These are phyloP conservation scores for Colletotrichum cereale DNA, from an alignment of 2,329 filamentous ascomycete species.

Conservation along the genomic window DNA sequence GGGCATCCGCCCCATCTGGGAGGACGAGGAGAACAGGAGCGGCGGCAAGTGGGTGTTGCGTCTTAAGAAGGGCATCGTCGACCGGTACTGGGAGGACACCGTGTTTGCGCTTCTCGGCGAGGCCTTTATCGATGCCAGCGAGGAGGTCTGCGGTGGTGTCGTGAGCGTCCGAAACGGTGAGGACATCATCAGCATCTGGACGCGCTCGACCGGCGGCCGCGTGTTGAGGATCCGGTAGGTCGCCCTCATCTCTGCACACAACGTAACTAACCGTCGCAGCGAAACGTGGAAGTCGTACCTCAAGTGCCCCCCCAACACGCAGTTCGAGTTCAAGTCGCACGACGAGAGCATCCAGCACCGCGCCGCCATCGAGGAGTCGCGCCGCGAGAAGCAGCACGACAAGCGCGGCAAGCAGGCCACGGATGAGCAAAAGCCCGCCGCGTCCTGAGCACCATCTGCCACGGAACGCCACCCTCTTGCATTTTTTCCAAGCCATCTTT, in stretches of 20 bases:
- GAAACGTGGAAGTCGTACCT: constrained; percentile 95
- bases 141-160: constrained; percentile 95
- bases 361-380: constrained; percentile 89
- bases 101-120: constrained; percentile 92
- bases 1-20: constrained; percentile 96
- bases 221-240: constrained; percentile 95
- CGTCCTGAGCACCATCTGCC: constrained; percentile 27
- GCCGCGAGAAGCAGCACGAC: constrained; percentile 81
- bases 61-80: constrained; percentile 96
- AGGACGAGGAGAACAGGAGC: constrained; percentile 95
- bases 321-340: constrained; percentile 95
- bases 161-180: constrained; percentile 95
- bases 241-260: background rate
- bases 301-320: constrained; percentile 87
- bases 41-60: constrained; percentile 98
- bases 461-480: constrained; percentile 34
- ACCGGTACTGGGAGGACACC: constrained; percentile 97
- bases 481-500: constrained; percentile 39
- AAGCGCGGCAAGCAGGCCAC: constrained; percentile 54
- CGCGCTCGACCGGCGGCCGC: constrained; percentile 89
- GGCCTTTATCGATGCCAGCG: constrained; percentile 90
- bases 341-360: constrained; percentile 95
- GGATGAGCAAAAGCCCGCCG: constrained; percentile 46
- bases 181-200: constrained; percentile 98
- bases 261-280: constrained; percentile 58